Base-by-base conservation (phyloP, 208 protist species). In the Sergeia podlipaevii region DNA sequence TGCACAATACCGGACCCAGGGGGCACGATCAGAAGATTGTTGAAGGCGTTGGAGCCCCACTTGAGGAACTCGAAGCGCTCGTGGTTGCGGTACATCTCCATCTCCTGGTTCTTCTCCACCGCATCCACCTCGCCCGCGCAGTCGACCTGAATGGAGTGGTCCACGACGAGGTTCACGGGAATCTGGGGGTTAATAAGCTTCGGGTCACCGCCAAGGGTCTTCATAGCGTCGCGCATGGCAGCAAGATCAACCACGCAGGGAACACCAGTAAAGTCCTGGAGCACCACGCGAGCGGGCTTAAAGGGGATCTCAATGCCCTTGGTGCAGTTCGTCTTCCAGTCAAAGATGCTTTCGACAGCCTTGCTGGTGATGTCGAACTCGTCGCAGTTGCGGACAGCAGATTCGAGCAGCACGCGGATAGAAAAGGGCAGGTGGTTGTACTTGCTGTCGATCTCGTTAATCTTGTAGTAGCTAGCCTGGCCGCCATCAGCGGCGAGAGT, bases 41-140 rank as follows among this genome's bases (percentile, higher is more conserved):
- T 65, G 67, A 99, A 98, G 20, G 95, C 92, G 52, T 85, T 89
- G 50, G 90, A 91, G 60, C 96, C 95, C 96, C 96, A 99, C 64
- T 98, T 99, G 29, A 99, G 88, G 63, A 99, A 99, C 59, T 82
- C 73, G 68, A 98, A 98, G 55, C 97, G 86, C 80, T 99, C 97
- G 34, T 61, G 61, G 72, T 98, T 98, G 66, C 97, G 85, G 37
- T 97, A 58, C 74, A 98, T 97, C 77, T 98, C 96, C 41, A 97
- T 85, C 36, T 89, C 65, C 70, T 96, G 75, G 70, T 98, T 98
- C 60, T 86, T 55, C 59, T 87, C 60, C 23, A 91, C 76, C 18
- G 97, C 91, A 37, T 86, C 84, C 6, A 43, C 41, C 49, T 53
- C 73, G 38, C 90, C 85, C 15, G 73, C 71, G 50, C 70, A 78